Evolutionary conservation across 768 basidiomycete genomes (phyloP), one percentile per base, ranked within the genome.

Genomic region (Mycena latifolia): DNA sequence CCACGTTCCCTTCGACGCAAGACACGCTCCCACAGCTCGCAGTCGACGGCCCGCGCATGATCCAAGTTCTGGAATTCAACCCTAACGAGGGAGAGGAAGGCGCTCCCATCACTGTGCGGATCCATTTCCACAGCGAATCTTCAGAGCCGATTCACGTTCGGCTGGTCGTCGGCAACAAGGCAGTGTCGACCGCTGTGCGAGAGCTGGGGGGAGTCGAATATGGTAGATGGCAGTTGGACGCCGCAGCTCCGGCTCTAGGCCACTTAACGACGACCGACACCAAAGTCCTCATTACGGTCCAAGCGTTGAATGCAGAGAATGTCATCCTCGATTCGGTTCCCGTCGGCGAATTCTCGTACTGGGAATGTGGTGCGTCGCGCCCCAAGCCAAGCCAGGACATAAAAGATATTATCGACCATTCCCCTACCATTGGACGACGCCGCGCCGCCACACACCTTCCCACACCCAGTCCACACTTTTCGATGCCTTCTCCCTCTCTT

Each of bases 331-430:
- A 92, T 71, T 84, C 88, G 0, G 83, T 89, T 60, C 85, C 85
- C 17, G 91, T 92, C 76, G 93, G 92, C 60, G 84, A 88, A 66
- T 93, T 92, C 76, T 84, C 85, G 35, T 93, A 90, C 71, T 86
- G 82, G 80, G 77, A 84, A 25, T 74, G 79, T 62, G 84, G 89
- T 77, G 54, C 66, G 65, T 76, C 64, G 22, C 65, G 63, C 46
- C 37, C 58, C 31, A 63, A 67, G 67, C 57, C 41, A 11, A 61
- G 17, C 47, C 57, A 28, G 18, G 60, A 61, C 43, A 35, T 25
- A 1, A 48, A 20, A 28, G 24, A 58, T 25, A 7, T 45, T 22
- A 14, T 58, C 52, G 53, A 51, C 55, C 17, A 29, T 35, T 53
- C 61, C 29, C 63, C 64, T 24, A 22, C 35, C 31, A 35, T 66